Base-by-base conservation (phyloP, 768 basidiomycete genomes). In the Russula compacta region DNA sequence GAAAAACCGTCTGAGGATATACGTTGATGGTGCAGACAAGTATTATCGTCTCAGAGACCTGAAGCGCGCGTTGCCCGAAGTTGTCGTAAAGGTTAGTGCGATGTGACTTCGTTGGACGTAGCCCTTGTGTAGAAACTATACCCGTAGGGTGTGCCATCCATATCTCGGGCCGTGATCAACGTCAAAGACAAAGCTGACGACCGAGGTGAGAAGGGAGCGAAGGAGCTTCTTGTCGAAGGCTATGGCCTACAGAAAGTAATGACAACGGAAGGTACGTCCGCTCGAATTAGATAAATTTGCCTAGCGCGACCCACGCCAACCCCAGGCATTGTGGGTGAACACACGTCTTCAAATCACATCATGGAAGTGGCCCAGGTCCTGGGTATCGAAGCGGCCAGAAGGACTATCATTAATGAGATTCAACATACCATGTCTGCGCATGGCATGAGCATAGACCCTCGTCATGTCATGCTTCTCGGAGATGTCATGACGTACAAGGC, bases 401-500 rank as follows among this genome's bases (percentile, higher is more conserved):
- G 80, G 62, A 95, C 94, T 3, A 97, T 99, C 73, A 87, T 97
- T 74, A 90, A 95, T 69, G 93, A 99, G 72, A 97, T 98, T 67
- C 89, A 95, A 71, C 91, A 92, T 70, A 98, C 92, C 11, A 99
- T 99, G 97, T 82, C 84, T 66, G 88, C 86, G 57, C 97, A 99
- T 76, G 93, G 93, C 68, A 95, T 99, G 89, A 94, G 87, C 60
- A 98, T 99, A 68, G 97, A 99, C 72, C 95, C 95, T 63, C 89
- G 97, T 56, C 97, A 99, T 73, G 91, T 98, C 68, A 97, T 98
- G 92, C 76, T 99, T 42, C 83, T 99, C 11, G 97, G 95, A 51
- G 97, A 99, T 73, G 94, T 98, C 61, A 99, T 99, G 97, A 84
- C 86, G 33, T 98, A 95, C 76, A 99, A 99, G 84, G 93, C 86